A percentile compares a stretch with the other conserved stretches of the same genome.
Evolutionary conservation across 2,329 filamentous ascomycete genomes (phyloP).

Genomic region (Paramyrothecium sp.): DNA sequence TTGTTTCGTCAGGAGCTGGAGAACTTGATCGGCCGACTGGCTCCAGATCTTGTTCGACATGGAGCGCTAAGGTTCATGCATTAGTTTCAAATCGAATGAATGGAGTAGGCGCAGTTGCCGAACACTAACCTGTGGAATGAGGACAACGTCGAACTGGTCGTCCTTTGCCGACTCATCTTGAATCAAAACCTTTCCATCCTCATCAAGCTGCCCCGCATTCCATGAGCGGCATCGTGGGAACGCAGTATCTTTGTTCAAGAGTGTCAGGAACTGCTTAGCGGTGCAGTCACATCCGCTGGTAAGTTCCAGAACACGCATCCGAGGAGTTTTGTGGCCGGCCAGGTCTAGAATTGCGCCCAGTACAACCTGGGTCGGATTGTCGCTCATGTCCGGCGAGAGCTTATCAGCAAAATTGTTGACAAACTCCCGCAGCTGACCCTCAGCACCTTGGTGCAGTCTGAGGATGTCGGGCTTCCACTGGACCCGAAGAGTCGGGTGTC

Average conservation of each 20-base stretch:
- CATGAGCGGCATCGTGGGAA: slow-evolving; percentile 3
- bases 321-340: slow-evolving; percentile 5
- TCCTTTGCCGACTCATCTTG: neutral
- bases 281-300: neutral
- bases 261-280: neutral
- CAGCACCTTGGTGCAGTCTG: neutral
- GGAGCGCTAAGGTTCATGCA: neutral
- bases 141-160: neutral
- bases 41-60: neutral
- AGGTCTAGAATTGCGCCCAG: slow-evolving; percentile 1
- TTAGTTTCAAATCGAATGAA: no score
- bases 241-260: slow-evolving; percentile 1
- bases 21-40: neutral
- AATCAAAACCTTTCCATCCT: neutral
- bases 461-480: slow-evolving; percentile 1
- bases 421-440: neutral
- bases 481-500: neutral
- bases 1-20: neutral
- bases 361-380: neutral
- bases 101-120: neutral
- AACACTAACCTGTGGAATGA: neutral
- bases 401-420: neutral
- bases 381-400: neutral
- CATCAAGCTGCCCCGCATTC: neutral
- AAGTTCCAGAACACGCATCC: slow-evolving; percentile 4